phyloP scores from a whole-genome alignment of 805 yeast species.

The Pichia californica region DNA sequence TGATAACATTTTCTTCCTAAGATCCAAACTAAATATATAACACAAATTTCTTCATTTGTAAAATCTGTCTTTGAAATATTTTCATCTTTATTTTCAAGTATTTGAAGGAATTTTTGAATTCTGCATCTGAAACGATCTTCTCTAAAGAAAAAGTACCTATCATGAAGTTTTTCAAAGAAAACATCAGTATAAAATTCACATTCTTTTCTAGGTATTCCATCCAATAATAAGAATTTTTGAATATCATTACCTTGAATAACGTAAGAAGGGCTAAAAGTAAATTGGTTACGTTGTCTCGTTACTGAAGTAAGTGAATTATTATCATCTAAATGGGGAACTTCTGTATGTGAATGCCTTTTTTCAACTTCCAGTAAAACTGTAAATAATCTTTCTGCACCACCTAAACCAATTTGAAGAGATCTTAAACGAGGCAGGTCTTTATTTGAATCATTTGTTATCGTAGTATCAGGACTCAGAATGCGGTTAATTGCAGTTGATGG shows the following conservation, averaged over 20 bases:
- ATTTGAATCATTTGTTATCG: background rate
- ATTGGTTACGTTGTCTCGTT: background rate
- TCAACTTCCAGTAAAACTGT: conserved; percentile 14
- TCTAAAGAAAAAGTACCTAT: conserved; percentile 31
- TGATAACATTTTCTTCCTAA: conserved; percentile 19
- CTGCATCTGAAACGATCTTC: conserved; percentile 22
- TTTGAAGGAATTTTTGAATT: conserved; percentile 28
- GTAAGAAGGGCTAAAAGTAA: background rate
- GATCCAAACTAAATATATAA: conserved; percentile 35
- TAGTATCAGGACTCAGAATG: too few species aligned
- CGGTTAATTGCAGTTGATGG: too few species aligned
- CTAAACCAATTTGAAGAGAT: conserved; percentile 9
- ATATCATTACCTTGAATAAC: conserved; percentile 2
- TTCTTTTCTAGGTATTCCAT: conserved; percentile 22
- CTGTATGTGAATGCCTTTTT: conserved; percentile 6
- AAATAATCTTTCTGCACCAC: conserved; percentile 14
- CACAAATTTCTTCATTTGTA: conserved; percentile 26
- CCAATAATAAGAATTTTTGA: conserved; percentile 13
- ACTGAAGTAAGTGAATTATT: conserved; percentile 1
- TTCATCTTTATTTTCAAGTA: conserved; percentile 4
- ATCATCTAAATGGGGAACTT: background rate
- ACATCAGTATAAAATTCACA: conserved; percentile 26
- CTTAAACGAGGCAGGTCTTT: conserved; percentile 4
- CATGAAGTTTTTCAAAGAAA: conserved; percentile 33
- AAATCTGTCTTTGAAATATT: conserved; percentile 3